Base-by-base conservation (phyloP, 495 filamentous ascomycete genomes). In the Penicillium arizonense region DNA sequence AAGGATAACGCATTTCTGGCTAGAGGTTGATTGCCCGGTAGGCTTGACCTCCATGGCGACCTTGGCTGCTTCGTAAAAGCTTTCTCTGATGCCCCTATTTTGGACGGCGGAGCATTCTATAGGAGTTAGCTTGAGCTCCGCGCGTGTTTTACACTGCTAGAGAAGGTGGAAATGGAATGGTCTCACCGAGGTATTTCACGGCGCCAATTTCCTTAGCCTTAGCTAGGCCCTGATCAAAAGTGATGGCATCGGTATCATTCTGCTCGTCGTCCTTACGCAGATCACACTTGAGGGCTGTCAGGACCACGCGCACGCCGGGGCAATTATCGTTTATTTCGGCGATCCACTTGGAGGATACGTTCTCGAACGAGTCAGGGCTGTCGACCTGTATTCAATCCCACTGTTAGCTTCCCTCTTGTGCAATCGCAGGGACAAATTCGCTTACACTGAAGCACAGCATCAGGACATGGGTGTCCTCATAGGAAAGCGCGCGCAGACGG, bases 251-350 rank as follows among this genome's bases (percentile, higher is more conserved):
- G 12, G 77, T 84, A 23, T 83, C 79, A 35, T 84, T 83, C 35
- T 78, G 73, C n/a, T 74, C 77, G 5, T 78, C 73, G 14, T 78
- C 70, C 69, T 96, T 91, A 41, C 94, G 82, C 68, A 98, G 74
- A 75, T 98, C 94, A 71, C 94, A 98, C 73, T 98, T 98, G 44
- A 98, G 78, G 28, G 94, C 94, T 4, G 96, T 93, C n/a, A 98
- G 77, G 26, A 97, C 95, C 28, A 98, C 79, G 64, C 91, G 93
- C 44, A 97, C 94, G 23, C 87, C 89, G 13, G 89, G 90, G 70
- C 94, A 97, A 68, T 98, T 96, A 71, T 97, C 95, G 34, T 90
- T 89, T 53, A 98, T 98, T 69, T 98, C 94, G 44, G 89, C 86
- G 14, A 97, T 89, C 94, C 94, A 98, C 74, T 97, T 98, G 49